phyloP scores from a whole-genome alignment of 106 monocot genomes.

The Dendrobium officinale region DNA sequence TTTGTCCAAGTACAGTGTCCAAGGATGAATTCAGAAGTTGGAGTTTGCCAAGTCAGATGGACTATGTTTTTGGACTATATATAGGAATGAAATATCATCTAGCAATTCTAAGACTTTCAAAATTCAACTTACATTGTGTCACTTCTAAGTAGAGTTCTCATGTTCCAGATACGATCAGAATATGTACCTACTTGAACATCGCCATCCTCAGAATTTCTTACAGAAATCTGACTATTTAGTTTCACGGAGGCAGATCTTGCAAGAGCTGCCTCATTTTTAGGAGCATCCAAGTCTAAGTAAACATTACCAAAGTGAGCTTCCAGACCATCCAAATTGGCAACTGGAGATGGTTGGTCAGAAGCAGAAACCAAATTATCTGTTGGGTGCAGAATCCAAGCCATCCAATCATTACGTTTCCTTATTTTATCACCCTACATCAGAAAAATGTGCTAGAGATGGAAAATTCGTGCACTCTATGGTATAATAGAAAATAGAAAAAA shows the following conservation, averaged over 20 bases:
- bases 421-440: slow-evolving; percentile 48
- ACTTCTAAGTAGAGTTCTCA: neutral
- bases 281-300: slow-evolving; percentile 17
- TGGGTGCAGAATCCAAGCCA: slow-evolving; percentile 34
- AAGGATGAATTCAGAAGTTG: neutral
- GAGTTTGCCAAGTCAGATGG: neutral
- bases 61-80: neutral
- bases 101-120: neutral
- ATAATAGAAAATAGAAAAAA: neutral
- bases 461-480: neutral
- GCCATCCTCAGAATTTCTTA: neutral
- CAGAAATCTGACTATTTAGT: slow-evolving; percentile 18
- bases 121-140: slow-evolving; percentile 7
- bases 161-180: neutral
- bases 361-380: neutral
- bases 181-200: neutral
- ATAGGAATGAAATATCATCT: neutral
- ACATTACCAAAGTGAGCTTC: slow-evolving; percentile 18
- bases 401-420: slow-evolving; percentile 53
- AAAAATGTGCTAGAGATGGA: neutral
- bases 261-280: slow-evolving; percentile 16
- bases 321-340: slow-evolving; percentile 10
- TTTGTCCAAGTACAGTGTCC: neutral
- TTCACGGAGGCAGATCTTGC: slow-evolving; percentile 32
- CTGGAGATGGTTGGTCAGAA: slow-evolving; percentile 6